A percentile compares a stretch with the other conserved stretches of the same genome.
These are phyloP conservation scores for Myriosclerotinia scirpicola DNA, from an alignment of 2,329 filamentous ascomycete genomes.

Conservation along the genomic window DNA sequence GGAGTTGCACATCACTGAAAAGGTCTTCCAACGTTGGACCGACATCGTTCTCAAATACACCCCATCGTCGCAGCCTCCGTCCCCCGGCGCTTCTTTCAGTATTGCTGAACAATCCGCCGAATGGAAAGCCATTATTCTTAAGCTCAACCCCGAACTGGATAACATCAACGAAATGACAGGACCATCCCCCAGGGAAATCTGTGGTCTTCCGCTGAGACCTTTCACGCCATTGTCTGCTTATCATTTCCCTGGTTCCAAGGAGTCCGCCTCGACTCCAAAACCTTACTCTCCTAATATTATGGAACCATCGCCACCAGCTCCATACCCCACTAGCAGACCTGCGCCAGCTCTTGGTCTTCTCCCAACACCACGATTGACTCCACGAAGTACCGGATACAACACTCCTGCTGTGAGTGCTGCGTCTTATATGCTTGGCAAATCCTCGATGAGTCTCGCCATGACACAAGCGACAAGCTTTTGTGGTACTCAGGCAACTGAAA, in stretches of 20 bases:
- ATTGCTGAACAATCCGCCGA: slow-evolving; percentile 42
- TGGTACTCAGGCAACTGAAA: slow-evolving; percentile 53
- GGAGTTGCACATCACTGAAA: slow-evolving; percentile 90
- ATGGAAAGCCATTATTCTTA: slow-evolving; percentile 60
- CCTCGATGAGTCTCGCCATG: slow-evolving; percentile 63
- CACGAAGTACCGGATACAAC: slow-evolving; percentile 55
- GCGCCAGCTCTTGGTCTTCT: slow-evolving; percentile 56
- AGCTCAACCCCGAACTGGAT: slow-evolving; percentile 56
- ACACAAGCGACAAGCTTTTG: slow-evolving; percentile 52
- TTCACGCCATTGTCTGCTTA: slow-evolving; percentile 47
- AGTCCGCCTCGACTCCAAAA: slow-evolving; percentile 47
- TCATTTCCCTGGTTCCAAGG: slow-evolving; percentile 43
- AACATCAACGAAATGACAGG: slow-evolving; percentile 54
- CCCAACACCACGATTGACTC: slow-evolving; percentile 59
- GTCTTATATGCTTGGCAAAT: slow-evolving; percentile 51
- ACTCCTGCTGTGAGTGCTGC: slow-evolving; percentile 60
- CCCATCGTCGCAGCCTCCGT: slow-evolving; percentile 51
- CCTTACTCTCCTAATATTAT: slow-evolving; percentile 48
- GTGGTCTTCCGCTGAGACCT: slow-evolving; percentile 34
- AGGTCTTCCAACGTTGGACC: slow-evolving; percentile 88
- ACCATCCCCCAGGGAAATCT: slow-evolving; percentile 32
- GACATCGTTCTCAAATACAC: slow-evolving; percentile 86
- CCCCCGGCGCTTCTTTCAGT: slow-evolving; percentile 46
- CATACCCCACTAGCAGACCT: slow-evolving; percentile 49
- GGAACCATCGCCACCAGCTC: slow-evolving; percentile 50